Conservation (phyloP, 164 flowering plant genomes). For the Tetrastigma voinierianum region DNA sequence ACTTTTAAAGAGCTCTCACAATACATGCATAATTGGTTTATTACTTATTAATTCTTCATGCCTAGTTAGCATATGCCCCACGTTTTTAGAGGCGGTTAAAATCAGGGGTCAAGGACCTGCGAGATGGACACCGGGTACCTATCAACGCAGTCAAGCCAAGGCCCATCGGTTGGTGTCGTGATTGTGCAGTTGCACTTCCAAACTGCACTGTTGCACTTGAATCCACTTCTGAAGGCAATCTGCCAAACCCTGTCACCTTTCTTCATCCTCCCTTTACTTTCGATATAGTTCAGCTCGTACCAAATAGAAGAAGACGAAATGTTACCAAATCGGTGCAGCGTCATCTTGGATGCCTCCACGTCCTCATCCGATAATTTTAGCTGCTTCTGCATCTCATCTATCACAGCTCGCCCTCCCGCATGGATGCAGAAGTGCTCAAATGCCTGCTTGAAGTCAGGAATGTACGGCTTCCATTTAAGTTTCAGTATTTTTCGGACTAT, state of each 20-base stretch:
- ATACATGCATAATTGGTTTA: too few species aligned
- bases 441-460: constrained; percentile 3
- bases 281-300: neutral
- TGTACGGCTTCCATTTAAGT: neutral
- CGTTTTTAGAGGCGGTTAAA: too few species aligned
- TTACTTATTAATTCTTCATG: too few species aligned
- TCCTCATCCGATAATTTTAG: neutral
- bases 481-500: neutral
- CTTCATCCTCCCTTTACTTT: neutral
- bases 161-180: constrained; percentile 24
- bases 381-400: constrained; percentile 1
- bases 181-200: constrained; percentile 17
- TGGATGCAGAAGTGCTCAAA: constrained; percentile 6
- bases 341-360: constrained; percentile 3
- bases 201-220: constrained; percentile 6
- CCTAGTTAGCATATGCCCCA: too few species aligned
- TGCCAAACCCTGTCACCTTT: constrained; percentile 1
- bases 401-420: constrained; percentile 21
- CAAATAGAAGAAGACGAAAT: neutral
- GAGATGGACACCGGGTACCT: constrained; percentile 54
- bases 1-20: too few species aligned
- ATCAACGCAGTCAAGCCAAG: constrained; percentile 52
- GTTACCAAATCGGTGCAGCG: constrained; percentile 2
- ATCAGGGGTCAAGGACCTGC: constrained; percentile 16
- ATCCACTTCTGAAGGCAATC: constrained; percentile 1